Base-by-base conservation (phyloP, 2,329 filamentous ascomycete species). In the Cladosporium sp. region DNA sequence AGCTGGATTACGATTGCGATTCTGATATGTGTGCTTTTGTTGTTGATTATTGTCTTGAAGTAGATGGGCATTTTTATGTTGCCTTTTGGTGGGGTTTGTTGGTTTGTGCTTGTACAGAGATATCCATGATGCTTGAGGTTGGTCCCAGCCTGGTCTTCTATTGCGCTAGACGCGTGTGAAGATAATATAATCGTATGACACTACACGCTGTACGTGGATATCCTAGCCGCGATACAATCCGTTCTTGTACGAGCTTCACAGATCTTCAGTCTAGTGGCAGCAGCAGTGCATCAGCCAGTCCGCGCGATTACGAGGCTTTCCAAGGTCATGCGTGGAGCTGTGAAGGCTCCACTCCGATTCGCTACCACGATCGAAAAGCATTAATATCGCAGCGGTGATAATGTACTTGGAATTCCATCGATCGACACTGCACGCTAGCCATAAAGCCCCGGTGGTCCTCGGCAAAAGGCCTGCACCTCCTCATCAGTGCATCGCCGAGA, bases 11-110 rank as follows among this genome's bases (percentile, higher is more conserved):
- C 96, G 66, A 88, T 97, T 70, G 85, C 89, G 21, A 80, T 85
- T 16, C 80, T 97, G 75, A 95, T 97, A 71, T 85, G 96, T 60
- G 84, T 97, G 12, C 79, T 97, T 72, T 84, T 97, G 5, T 79
- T 97, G 72, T 78, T 97, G 73, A 96, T 97, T 80, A 86, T 90
- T 28, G 86, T 96, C 55, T 76, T 93, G 79, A 95, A 95, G 80
- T 93, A 87, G 71, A 91, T 95, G 75, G 93, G n/a, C n/a, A 91
- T 96, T 75, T 75, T 21, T 80, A 96, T 74, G 95, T 29, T 55
- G 52, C 16, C 16, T 46, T n/a, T n/a, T n/a, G 40, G 40, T 5
- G 40, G 37, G 18, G 96, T 71, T 85, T 95, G 60, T 83, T 95
- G 10, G 79, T 96, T 71, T 84, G 96, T 5, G 79, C 96, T 71